Base-by-base conservation (phyloP, 148 eudicot genomes). In the Agrostemma githago region DNA sequence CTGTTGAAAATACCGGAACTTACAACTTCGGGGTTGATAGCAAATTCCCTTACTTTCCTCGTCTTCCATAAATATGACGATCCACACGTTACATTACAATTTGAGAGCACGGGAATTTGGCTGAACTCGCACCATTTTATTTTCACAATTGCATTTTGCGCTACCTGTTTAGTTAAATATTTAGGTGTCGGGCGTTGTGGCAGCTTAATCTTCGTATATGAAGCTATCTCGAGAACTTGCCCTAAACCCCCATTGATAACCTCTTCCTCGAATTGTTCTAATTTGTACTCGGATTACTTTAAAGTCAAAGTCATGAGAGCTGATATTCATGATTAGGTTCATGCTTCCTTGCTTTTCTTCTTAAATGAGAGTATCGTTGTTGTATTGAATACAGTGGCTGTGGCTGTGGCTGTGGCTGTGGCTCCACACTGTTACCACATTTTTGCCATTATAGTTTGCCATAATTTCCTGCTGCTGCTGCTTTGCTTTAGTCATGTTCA, bases 1-100 rank as follows among this genome's bases (percentile, higher is more conserved):
- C 46, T 74, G 79, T 76, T 63, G 54, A 75, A 72, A 54, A 48
- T 59, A 69, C 42, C 51, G n/a, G 26, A 15, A 54, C 46, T 40
- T 76, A 8, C 43, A 68, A 41, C 43, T 74, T 79, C 72, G n/a
- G 65, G 65, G 72, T 34, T 65, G 75, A 66, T 66, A 75, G 57
- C 44, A 60, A 74, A 51, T 54, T 66, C 26, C 59, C 63, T 71
- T 59, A 51, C 17, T 61, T 74, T 69, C 48, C 59, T 57, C 76
- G 6, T 58, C 75, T 43, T 66, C 56, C 59, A 62, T 46, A 21
- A 66, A 76, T 20, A 51, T n/a, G 44, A 63, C 57, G 58, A 46
- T 48, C 70, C 66, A 71, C 40, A 75, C 19, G 57, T 64, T 34
- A 71, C 0, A 26, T 15, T 38, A 64, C 0, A 34, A 8, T 38